A percentile compares a stretch with the other conserved stretches of the same genome.
Evolutionary conservation across 345 rosid species (phyloP).

Genomic region (Eutrema heterophyllum): DNA sequence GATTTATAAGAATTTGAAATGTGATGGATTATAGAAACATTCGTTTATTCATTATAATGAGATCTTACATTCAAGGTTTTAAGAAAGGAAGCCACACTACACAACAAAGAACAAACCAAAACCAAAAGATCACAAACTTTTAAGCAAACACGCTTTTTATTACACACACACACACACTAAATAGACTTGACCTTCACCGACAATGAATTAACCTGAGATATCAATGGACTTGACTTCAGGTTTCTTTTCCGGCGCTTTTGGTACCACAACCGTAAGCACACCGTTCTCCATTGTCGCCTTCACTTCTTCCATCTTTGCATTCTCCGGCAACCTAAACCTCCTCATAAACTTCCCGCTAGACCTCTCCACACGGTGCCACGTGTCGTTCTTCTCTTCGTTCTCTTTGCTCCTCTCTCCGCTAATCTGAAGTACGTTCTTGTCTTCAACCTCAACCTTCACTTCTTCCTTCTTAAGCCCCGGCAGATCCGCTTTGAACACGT

Average conservation of each 20-base stretch:
- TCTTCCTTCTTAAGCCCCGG: constrained; percentile 40
- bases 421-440: constrained; percentile 29
- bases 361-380: constrained; percentile 34
- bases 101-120: not conserved
- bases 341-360: constrained; percentile 32
- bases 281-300: constrained; percentile 58
- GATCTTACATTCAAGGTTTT: not conserved
- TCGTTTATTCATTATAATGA: constrained; percentile 2
- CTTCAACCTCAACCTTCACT: constrained; percentile 42
- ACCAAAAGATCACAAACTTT: not conserved
- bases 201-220: constrained; percentile 34
- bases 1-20: not conserved
- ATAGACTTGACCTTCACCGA: not conserved
- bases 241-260: constrained; percentile 35
- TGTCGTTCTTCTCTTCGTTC: constrained; percentile 32
- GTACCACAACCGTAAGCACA: constrained; percentile 42
- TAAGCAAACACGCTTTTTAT: not conserved
- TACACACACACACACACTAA: not conserved
- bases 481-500: constrained; percentile 30
- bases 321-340: constrained; percentile 35
- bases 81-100: not conserved
- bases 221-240: constrained; percentile 43
- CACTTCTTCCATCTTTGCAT: constrained; percentile 34
- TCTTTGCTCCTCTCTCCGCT: constrained; percentile 40
- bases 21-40: not conserved